Evolutionary conservation across 257 asterid genomes (phyloP), one percentile per base, ranked within the genome.

Genomic region (Agastache rugosa): DNA sequence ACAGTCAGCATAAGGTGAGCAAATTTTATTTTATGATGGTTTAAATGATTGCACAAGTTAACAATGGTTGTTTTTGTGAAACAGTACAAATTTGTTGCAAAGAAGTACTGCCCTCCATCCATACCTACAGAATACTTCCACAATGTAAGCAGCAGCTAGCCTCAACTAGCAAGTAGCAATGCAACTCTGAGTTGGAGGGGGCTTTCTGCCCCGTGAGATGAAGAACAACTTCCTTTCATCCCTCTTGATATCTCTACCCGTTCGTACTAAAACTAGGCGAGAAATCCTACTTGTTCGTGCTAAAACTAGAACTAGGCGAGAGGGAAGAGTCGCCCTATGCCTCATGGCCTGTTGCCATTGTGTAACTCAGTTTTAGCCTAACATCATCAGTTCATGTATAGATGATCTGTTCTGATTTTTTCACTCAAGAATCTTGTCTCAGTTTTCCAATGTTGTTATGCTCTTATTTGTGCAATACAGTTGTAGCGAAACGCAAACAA

Each of bases 51-150:
- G 23, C 19, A 14, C 1, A 44, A 17, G 4, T 27, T 74, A 66
- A 42, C 47, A 67, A 66, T n/a, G 22, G 31, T 79, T 73, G 29
- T 10, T 61, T 20, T 63, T 71, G 2, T 79, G 74, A 17, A 76
- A 44, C 98, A 95, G 99, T 92, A 95, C 78, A 95, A 95, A 82
- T 95, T 95, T 76, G 99, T 85, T 8, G 99, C 99, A n/a, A 95
- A 92, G 96, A 95, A 95, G 84, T 79, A 81, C 76, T 90, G 96
- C 76, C 99, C 98, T 73, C 81, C 91, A 35, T 73, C 91, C 6
- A 82, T 94, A 78, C 98, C 98, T 39, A 79, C 75, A 16, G 98
- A 94, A 73, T 87, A 74, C 80, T 94, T 94, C 83, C 80, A 86
- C 78, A 81, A 89, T 67, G 50, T 34, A 5, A 80, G 82, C 86